Evolutionary conservation across 2,329 filamentous ascomycete species (phyloP), one percentile per base, ranked within the genome.

Genomic region (Colletotrichum salicis): DNA sequence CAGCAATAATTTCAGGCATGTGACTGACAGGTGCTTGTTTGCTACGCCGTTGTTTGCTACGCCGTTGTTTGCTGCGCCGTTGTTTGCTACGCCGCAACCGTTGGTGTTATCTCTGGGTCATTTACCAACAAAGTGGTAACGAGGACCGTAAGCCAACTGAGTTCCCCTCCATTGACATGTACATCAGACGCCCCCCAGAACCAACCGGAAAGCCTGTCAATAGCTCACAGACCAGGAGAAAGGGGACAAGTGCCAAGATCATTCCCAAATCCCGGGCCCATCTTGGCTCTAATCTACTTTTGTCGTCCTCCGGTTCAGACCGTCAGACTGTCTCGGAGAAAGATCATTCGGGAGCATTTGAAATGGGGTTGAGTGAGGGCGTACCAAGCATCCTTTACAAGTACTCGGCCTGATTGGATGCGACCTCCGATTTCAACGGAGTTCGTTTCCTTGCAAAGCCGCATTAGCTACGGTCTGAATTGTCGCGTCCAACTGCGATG

Each of bases 61-160:
- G 52, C 52, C 62, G 8, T 48, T 48, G 41, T 19, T 48, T 37
- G 31, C 29, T 15, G n/a, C 35, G 52, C 45, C 55, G 24, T 37
- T 29, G 24, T 54, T 31, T 59, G 24, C 35, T 67, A 55, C 52
- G 45, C 52, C 62, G 57, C 55, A 27, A 29, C 41, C 48, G 58
- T 61, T 52, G 58, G 61, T 56, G 55, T 29, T 68, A 48, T 73
- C 61, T 59, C 52, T 35, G 5, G 33, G 61, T 66, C 61, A 72
- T 65, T 73, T 73, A 73, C 72, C 72, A 31, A 27, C 22, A 35
- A 31, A 59, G 19, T 63, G 72, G 72, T 72, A 70, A 70, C 55
- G 64, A 64, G 29, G 12, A 33, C 41, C 55, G 61, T 29, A 48
- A 69, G 56, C 59, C 35, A 56, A 60, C 48, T 54, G 55, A 33